These are phyloP conservation scores for Aspergillus saccharolyticus DNA, from an alignment of 495 filamentous ascomycete genomes.

Conservation along the genomic window DNA sequence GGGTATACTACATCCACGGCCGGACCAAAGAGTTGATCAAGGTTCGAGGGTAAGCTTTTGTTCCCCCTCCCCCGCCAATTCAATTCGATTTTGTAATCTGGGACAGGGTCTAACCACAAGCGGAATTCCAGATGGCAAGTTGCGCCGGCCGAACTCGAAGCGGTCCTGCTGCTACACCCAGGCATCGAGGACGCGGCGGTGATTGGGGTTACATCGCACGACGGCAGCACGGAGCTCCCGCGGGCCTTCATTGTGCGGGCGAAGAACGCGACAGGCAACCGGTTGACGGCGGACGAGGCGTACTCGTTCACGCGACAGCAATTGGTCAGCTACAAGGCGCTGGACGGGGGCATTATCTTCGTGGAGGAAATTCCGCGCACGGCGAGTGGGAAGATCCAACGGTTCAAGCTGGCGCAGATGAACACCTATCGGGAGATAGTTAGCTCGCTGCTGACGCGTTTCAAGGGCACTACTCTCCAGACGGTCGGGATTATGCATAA, in stretches of 20 bases:
- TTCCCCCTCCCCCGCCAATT: background rate
- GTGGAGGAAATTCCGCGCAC: conserved; percentile 73
- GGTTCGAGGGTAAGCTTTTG: conserved; percentile 43
- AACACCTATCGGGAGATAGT: conserved; percentile 44
- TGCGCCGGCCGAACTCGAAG: conserved; percentile 82
- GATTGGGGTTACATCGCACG: conserved; percentile 56
- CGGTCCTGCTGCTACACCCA: conserved; percentile 64
- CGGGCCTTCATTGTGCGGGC: conserved; percentile 67
- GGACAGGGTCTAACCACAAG: background rate
- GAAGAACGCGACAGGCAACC: conserved; percentile 17
- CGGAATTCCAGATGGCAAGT: conserved; percentile 55
- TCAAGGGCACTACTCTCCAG: conserved; percentile 24
- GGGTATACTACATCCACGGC: conserved; percentile 67
- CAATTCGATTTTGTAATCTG: background rate
- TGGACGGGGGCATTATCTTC: conserved; percentile 68
- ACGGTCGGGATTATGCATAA: conserved; percentile 22
- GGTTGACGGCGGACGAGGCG: conserved; percentile 53
- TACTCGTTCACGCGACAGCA: conserved; percentile 56
- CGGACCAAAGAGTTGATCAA: conserved; percentile 76
- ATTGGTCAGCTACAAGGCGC: conserved; percentile 60
- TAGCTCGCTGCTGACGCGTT: conserved; percentile 32
- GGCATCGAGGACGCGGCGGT: conserved; percentile 71
- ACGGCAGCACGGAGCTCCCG: conserved; percentile 60
- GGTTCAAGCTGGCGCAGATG: conserved; percentile 43
- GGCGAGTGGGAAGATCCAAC: conserved; percentile 73